phyloP scores from a whole-genome alignment of 2,329 filamentous ascomycete species.

The Pseudogymnoascus sp. region DNA sequence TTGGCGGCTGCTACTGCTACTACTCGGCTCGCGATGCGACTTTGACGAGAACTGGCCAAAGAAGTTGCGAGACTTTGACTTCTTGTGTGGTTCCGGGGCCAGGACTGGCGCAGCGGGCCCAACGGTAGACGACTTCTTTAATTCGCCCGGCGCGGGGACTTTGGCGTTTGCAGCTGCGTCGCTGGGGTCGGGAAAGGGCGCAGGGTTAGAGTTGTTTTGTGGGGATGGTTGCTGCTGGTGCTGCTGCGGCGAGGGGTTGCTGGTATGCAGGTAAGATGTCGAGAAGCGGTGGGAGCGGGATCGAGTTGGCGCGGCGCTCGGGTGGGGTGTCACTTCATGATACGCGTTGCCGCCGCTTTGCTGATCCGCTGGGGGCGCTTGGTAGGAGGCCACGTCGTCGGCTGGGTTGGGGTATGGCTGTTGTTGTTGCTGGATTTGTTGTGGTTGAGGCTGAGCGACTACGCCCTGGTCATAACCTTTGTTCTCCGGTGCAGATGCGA shows the following conservation, averaged over 20 bases:
- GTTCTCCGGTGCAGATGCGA: slow-evolving; percentile 19
- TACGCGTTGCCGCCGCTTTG: slow-evolving; percentile 11
- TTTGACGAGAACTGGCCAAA: neutral
- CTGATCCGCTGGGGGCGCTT: neutral
- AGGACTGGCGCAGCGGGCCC: neutral
- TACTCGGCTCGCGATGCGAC: neutral
- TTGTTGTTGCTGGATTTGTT: slow-evolving; percentile 3
- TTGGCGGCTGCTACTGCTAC: neutral
- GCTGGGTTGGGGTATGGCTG: neutral
- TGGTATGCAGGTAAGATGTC: slow-evolving; percentile 14
- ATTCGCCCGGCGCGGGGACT: slow-evolving; percentile 9
- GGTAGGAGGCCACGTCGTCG: neutral
- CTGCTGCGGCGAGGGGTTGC: slow-evolving; percentile 8
- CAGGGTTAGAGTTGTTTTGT: neutral
- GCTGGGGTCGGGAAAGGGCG: slow-evolving; percentile 11
- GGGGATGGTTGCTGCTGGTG: slow-evolving; percentile 13
- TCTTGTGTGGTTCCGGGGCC: neutral
- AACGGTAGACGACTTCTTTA: neutral
- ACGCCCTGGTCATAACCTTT: slow-evolving; percentile 17
- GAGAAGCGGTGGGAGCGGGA: slow-evolving; percentile 23
- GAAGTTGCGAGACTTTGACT: slow-evolving; percentile 3
- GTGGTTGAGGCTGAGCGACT: slow-evolving; percentile 20
- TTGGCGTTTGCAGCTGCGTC: slow-evolving; percentile 23
- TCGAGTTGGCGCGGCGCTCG: slow-evolving; percentile 17
- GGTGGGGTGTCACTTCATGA: slow-evolving; percentile 11